Evolutionary conservation across 2,329 filamentous ascomycete genomes (phyloP), one percentile per base, ranked within the genome.

Genomic region (Fusarium fracticaudum): DNA sequence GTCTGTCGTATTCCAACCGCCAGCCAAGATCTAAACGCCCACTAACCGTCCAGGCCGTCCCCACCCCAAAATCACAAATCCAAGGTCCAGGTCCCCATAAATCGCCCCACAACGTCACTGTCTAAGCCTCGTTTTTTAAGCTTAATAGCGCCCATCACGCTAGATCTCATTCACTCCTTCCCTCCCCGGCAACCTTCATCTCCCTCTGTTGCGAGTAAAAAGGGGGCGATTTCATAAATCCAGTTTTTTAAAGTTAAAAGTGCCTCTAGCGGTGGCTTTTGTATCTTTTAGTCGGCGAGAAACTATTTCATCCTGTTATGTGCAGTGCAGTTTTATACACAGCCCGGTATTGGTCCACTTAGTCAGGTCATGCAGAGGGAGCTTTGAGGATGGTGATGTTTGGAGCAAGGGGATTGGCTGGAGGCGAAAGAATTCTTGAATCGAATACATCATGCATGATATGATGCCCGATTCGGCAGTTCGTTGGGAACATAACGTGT

Each of bases 101-200:
- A 6, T 10, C 22, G 20, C 51, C 48, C 67, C 66, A 65, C 67
- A 53, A 43, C 66, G 45, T 70, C 67, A 70, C 22, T 59, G 66
- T 70, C 67, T 70, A 70, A 65, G 67, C 67, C 67, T 70, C 67
- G 50, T 64, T 65, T 67, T 69, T 70, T 70, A 70, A 70, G 67
- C 67, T 70, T 70, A 70, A 70, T 70, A 65, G 43, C 53, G 45
- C 53, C 47, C 65, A 64, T 64, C 29, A 54, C 67, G 66, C 67
- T 70, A 70, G 67, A 65, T 70, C 66, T 67, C 35, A 33, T 47
- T 45, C 14, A 50, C 26, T 53, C 54, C 38, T 62, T 37, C 26
- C 47, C 40, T 41, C 63, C 45, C 40, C 31, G 29, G 55, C 24
- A 59, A 48, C 31, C 24, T 47, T 45, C 40, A 58, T 54, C 51